Evolutionary conservation across 306 rosid species (phyloP), one percentile per base, ranked within the genome.

Genomic region (Cucurbita maxima): DNA sequence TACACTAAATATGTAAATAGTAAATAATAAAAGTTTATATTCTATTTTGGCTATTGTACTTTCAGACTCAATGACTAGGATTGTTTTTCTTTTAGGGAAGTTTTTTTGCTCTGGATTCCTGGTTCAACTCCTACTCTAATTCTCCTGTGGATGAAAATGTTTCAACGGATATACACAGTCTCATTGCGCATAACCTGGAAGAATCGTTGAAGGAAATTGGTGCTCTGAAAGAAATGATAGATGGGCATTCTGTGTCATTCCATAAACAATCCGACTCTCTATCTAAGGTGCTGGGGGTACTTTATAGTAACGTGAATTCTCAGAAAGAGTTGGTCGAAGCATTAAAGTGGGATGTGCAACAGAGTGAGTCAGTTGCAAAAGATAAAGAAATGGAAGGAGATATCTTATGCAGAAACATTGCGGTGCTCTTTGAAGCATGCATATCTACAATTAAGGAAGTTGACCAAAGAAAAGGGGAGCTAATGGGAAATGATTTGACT

Each of bases 401-500:
- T 83, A 73, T 77, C 69, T 78, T 91, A 76, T 88, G 77, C 54
- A 88, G 73, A 80, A 85, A 79, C 78, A 47, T 86, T 81, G 79
- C 80, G 14, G 63, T 74, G 85, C 91, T 91, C 78, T 82, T 76
- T 74, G 88, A 94, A 79, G 90, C 92, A 71, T 91, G 90, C 77
- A 78, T 82, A 43, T 79, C 74, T 77, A 83, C 86, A 58, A 75
- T 83, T 60, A 69, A 58, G 81, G 92, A 85, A 79, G 76, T 91
- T 58, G 87, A 82, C 70, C 78, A 77, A 64, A 83, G 82, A 77
- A 91, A 88, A 78, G 85, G 84, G 60, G 97, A 83, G 63, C 80
- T 94, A 80, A 76, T 77, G 72, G 96, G 91, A 64, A 82, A 74
- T 52, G 78, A 84, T 70, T 59, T 79, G 45, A 82, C 81, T 54